Conservation (phyloP, 441 rosid species). For the Mallotus repandus region DNA sequence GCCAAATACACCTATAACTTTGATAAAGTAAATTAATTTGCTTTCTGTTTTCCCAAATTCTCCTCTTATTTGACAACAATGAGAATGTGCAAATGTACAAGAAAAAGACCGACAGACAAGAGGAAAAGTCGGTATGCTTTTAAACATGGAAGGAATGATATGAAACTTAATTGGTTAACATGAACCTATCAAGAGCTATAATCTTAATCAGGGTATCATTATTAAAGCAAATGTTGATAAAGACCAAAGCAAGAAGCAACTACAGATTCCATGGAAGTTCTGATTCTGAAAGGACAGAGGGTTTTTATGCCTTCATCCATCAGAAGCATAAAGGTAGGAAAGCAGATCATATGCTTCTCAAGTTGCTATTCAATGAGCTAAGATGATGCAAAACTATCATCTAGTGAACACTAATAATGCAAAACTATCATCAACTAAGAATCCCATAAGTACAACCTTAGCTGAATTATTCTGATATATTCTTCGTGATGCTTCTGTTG, state of each 20-base stretch:
- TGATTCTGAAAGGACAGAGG: conserved; percentile 16
- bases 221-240: conserved; percentile 26
- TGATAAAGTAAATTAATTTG: no score
- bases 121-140: background rate
- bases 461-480: conserved; percentile 15
- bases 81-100: background rate
- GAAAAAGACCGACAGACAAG: background rate
- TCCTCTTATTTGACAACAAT: background rate
- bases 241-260: conserved; percentile 17
- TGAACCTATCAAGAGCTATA: conserved; percentile 7
- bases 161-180: background rate
- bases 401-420: background rate
- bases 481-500: conserved; percentile 11
- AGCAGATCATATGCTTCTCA: conserved; percentile 19
- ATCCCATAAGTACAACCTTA: conserved; percentile 1
- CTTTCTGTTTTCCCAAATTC: no score
- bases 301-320: conserved; percentile 15
- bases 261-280: conserved; percentile 21
- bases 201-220: conserved; percentile 28
- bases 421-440: conserved; percentile 2
- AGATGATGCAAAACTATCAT: conserved; percentile 12
- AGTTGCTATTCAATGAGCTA: conserved; percentile 15
- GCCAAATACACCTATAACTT: background rate
- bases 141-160: background rate
- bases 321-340: background rate